A percentile compares a stretch with the other conserved stretches of the same genome.
These are phyloP conservation scores for Triadica sebifera DNA, from an alignment of 345 rosid genomes.

Conservation along the genomic window DNA sequence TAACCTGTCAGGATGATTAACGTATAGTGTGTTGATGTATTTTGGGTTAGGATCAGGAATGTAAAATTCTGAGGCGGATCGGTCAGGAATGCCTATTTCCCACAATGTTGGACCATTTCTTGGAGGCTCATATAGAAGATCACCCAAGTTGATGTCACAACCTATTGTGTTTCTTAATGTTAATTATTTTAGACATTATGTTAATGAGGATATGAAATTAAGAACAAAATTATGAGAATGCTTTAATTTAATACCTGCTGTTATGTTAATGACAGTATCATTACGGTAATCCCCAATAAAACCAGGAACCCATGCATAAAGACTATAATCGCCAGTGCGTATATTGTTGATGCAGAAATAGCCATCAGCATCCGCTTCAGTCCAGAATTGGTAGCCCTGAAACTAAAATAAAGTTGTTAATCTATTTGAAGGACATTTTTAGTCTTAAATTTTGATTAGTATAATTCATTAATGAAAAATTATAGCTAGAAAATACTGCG, in stretches of 20 bases:
- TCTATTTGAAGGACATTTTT: no score
- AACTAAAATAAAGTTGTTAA: no score
- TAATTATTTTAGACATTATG: no score
- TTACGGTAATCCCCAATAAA: constrained; percentile 72
- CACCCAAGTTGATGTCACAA: constrained; percentile 51
- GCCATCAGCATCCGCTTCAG: constrained; percentile 56
- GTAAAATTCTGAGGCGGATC: constrained; percentile 74
- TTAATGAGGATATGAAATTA: no score
- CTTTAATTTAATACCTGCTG: constrained; percentile 43
- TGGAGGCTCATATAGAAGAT: constrained; percentile 66
- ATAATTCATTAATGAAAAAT: not conserved
- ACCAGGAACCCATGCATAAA: constrained; percentile 83
- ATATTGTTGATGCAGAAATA: constrained; percentile 48
- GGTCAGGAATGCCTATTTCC: constrained; percentile 92
- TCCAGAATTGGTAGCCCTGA: constrained; percentile 89
- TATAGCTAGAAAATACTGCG: not conserved
- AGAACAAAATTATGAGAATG: no score
- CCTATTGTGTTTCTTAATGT: constrained; percentile 31
- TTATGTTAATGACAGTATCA: constrained; percentile 40
- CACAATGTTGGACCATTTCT: constrained; percentile 86
- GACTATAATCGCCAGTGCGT: constrained; percentile 53
- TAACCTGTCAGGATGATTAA: constrained; percentile 71
- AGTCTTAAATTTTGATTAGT: no score
- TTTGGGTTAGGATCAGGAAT: constrained; percentile 76
- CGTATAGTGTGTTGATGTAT: constrained; percentile 53